These are phyloP conservation scores for Mycosphaerelloides madeirae DNA, from an alignment of 2,329 filamentous ascomycete genomes.

Conservation along the genomic window DNA sequence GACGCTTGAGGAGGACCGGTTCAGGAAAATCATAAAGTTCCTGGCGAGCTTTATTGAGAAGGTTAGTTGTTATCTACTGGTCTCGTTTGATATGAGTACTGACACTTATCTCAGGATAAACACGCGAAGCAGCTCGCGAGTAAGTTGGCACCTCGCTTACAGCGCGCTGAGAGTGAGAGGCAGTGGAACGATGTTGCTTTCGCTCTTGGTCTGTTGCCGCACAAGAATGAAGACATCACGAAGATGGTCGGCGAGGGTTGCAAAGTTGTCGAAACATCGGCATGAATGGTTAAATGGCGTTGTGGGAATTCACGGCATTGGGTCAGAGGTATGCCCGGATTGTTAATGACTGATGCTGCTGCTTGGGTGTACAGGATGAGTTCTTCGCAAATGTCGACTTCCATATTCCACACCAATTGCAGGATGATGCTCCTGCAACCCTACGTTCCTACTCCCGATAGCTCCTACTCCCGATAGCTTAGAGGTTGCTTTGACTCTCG, in stretches of 20 bases:
- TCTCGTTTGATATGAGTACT: neutral
- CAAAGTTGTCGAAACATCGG: conserved; percentile 45
- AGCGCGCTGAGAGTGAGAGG: conserved; percentile 81
- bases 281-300: neutral
- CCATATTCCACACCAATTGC: too few relatives aligned
- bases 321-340: too few relatives aligned
- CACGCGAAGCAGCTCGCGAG: conserved; percentile 91
- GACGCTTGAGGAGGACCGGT: conserved; percentile 74
- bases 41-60: conserved; percentile 95
- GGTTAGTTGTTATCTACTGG: conserved; percentile 48
- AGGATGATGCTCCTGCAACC: too few relatives aligned
- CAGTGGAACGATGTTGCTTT: conserved; percentile 98
- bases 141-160: conserved; percentile 82
- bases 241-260: conserved; percentile 74
- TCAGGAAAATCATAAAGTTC: conserved; percentile 85
- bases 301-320: too few relatives aligned
- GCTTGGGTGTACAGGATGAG: too few relatives aligned
- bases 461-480: too few relatives aligned
- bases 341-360: too few relatives aligned
- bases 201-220: conserved; percentile 79
- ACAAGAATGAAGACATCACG: conserved; percentile 86
- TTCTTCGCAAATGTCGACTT: too few relatives aligned
- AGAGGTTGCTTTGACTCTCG: too few relatives aligned
- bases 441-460: too few relatives aligned
- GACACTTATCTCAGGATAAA: conserved; percentile 64